Evolutionary conservation across 192 early-diverging fungal genomes (phyloP).

Genomic region (Backusella tarrabulga): DNA sequence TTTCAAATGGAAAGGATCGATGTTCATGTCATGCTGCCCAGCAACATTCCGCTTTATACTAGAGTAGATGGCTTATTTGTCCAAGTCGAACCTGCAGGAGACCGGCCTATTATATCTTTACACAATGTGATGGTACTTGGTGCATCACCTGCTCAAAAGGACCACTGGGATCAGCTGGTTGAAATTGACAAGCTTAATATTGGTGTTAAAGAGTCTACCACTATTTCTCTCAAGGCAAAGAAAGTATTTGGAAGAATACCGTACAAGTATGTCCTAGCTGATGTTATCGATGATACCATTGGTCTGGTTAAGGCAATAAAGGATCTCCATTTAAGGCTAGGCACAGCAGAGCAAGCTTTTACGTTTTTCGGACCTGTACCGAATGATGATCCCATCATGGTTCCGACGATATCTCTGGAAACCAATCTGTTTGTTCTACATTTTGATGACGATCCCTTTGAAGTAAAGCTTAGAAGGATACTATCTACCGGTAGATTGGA

Average conservation of each 20-base stretch:
- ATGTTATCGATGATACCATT: conserved; percentile 16
- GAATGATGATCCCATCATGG: neutral
- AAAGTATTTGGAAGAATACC: conserved; percentile 22
- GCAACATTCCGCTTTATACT: neutral
- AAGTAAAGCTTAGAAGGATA: conserved; percentile 25
- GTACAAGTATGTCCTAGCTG: conserved; percentile 19
- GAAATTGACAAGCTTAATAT: neutral
- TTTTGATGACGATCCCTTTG: conserved; percentile 43
- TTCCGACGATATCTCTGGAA: conserved; percentile 15
- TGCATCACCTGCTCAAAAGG: neutral
- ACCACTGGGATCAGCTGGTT: neutral
- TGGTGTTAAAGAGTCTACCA: neutral
- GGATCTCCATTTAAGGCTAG: conserved; percentile 12
- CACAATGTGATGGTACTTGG: neutral
- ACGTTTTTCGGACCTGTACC: conserved; percentile 23
- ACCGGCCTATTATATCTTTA: neutral
- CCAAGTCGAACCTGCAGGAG: neutral
- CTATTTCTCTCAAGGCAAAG: neutral
- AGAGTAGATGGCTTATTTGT: neutral
- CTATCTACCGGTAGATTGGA: conserved; percentile 23
- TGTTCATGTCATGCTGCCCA: neutral
- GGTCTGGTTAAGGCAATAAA: conserved; percentile 19
- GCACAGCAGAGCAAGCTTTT: neutral
- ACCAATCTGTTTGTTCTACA: conserved; percentile 12
- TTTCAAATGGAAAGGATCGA: neutral